Percentiles rank a stretch among this genome's conserved stretches.
These are phyloP conservation scores for Salisapilia sapeloensis DNA, from an alignment of 352 stramenopile genomes.

Conservation along the genomic window DNA sequence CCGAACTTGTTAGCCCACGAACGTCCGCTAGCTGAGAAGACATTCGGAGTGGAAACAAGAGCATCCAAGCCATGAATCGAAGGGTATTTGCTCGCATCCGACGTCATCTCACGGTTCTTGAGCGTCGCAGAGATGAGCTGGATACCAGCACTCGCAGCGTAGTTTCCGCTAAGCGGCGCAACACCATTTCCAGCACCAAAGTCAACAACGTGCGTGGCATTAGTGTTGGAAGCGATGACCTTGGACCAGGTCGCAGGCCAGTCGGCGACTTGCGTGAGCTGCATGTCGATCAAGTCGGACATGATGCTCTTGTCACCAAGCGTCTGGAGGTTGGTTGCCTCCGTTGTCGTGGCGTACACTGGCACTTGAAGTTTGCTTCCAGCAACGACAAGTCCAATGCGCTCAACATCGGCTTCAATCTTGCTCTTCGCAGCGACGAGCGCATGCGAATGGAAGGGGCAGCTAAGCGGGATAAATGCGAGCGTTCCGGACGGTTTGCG, in stretches of 20 bases:
- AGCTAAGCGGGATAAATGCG: constrained; percentile 38
- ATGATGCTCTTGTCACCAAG: constrained; percentile 20
- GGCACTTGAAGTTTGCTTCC: constrained; percentile 38
- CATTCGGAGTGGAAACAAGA: constrained; percentile 11
- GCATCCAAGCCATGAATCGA: constrained; percentile 19
- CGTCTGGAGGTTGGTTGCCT: constrained; percentile 34
- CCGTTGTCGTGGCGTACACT: constrained; percentile 36
- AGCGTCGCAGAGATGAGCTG: constrained; percentile 23
- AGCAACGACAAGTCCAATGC: constrained; percentile 17
- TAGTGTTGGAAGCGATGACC: constrained; percentile 12
- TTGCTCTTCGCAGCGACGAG: constrained; percentile 16
- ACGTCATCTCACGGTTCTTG: constrained; percentile 15
- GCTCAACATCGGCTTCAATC: constrained; percentile 30
- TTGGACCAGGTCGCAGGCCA: constrained; percentile 32
- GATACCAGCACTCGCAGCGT: constrained; percentile 35
- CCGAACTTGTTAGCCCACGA: constrained; percentile 41
- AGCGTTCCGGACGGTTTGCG: constrained; percentile 50
- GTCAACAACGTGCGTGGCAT: constrained; percentile 56
- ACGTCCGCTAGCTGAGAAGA: neutral
- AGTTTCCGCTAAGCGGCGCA: constrained; percentile 18
- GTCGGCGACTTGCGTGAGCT: constrained; percentile 41
- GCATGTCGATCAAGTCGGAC: constrained; percentile 30
- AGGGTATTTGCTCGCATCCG: constrained; percentile 6
- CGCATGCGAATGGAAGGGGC: constrained; percentile 60
- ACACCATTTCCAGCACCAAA: constrained; percentile 52